Conservation (phyloP, 768 basidiomycete species). For the Panaeolus cyanescens region DNA sequence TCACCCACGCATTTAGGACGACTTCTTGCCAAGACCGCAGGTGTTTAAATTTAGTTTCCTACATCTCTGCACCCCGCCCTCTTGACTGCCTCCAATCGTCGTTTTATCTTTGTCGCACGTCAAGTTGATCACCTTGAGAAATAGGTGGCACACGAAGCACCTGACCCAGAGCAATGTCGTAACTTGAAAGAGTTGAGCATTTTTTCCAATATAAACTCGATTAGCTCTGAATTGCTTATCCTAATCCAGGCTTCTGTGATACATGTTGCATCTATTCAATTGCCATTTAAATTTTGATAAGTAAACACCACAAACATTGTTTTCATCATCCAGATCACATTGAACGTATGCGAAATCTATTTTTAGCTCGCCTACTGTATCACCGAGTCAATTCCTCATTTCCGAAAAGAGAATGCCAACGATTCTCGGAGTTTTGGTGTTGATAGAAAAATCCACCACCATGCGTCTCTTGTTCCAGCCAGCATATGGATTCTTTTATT, state of each 20-base stretch:
- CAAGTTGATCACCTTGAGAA: neutral
- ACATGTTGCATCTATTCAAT: neutral
- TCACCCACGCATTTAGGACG: neutral
- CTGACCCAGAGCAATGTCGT: neutral
- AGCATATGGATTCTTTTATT: neutral
- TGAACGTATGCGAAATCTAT: neutral
- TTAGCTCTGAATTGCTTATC: no score
- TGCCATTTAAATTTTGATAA: no score
- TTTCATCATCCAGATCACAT: no score
- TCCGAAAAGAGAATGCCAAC: neutral
- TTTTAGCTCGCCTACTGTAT: neutral
- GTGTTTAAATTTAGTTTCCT: neutral
- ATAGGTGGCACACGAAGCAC: neutral
- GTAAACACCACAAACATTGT: neutral
- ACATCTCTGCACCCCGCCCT: neutral
- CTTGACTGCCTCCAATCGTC: neutral
- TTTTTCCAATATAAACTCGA: no score
- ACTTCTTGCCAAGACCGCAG: neutral
- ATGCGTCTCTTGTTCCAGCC: neutral
- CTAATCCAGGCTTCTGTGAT: neutral
- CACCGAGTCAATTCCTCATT: slow-evolving; percentile 1
- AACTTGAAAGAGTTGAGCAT: no score
- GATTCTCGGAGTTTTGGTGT: slow-evolving; percentile 2
- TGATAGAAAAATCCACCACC: neutral
- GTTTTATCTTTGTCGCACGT: neutral